Evolutionary conservation across 2,329 filamentous ascomycete genomes (phyloP), one percentile per base, ranked within the genome.

Genomic region (Fusarium sp.): DNA sequence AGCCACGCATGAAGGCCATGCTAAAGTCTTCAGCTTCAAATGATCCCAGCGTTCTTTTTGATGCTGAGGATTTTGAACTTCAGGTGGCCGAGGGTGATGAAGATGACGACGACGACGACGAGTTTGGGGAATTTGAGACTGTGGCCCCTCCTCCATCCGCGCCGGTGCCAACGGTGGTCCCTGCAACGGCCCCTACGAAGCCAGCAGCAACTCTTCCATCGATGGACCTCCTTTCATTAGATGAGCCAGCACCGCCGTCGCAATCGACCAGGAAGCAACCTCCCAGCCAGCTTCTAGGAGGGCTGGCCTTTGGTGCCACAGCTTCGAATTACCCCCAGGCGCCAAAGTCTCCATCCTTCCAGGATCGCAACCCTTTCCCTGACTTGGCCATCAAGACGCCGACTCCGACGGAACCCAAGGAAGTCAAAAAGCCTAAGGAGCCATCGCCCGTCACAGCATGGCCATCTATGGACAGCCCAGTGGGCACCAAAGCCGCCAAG

Each of bases 31-130:
- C 73, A 7, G 53, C 64, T 8, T 64, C 76, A 11, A 66, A 75
- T 1, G 79, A 87, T 44, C 78, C 85, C 2, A 85, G 88, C 68
- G 84, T 92, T 4, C 80, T 92, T 3, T 92, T 92, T 75, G 90
- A 92, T 77, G 89, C 86, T 34, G 84, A 86, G 42, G 84, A 87
- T 54, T 85, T 85, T 68, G 83, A 83, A 58, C 74, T 81, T 13
- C 76, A 81, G 33, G 76, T 73, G 2, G 77, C 74, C 5, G 80
- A 80, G 10, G 81, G 80, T 6, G 79, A 81, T n/a, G 78, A 85
- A 7, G 75, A 80, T 13, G 84, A 85, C 27, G 27, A 29, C 27
- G 27, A 29, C 50, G 85, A 85, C 31, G 85, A 87, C 6, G 83
- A 85, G 16, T 84, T 85, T 79, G 88, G 87, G 13, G 87, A 89